A percentile compares a stretch with the other conserved stretches of the same genome.
Conservation (phyloP, 2,329 filamentous ascomycete genomes). For the Epichloe aotearoae region DNA sequence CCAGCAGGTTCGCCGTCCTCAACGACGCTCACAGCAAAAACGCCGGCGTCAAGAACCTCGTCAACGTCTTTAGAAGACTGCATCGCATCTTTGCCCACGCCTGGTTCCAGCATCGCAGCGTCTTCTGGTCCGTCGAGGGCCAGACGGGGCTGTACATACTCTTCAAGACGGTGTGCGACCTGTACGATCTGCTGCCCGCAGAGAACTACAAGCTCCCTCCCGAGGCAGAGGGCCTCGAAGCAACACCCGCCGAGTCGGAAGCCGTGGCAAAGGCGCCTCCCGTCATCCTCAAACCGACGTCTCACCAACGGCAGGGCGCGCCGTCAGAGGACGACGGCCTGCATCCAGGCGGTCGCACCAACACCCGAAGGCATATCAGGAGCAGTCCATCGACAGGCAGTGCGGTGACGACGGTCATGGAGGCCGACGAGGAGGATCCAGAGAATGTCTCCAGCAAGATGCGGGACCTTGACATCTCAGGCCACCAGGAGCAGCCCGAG, state of each 20-base stretch:
- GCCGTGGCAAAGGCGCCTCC: slow-evolving; percentile 22
- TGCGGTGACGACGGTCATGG: slow-evolving; percentile 67
- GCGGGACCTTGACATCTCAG: slow-evolving; percentile 32
- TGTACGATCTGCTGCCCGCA: slow-evolving; percentile 75
- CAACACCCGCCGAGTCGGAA: slow-evolving; percentile 28
- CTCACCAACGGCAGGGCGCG: slow-evolving; percentile 16
- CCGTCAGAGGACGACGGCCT: slow-evolving; percentile 35
- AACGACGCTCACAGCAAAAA: slow-evolving; percentile 45
- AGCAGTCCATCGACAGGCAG: slow-evolving; percentile 70
- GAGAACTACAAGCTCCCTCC: slow-evolving; percentile 94
- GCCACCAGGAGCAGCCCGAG: slow-evolving; percentile 30
- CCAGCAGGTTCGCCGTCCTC: slow-evolving; percentile 57
- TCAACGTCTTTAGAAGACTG: slow-evolving; percentile 87
- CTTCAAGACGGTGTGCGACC: slow-evolving; percentile 94
- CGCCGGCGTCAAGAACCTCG: slow-evolving; percentile 65
- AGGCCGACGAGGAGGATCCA: slow-evolving; percentile 64
- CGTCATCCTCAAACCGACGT: slow-evolving; percentile 23
- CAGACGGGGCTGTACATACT: slow-evolving; percentile 89
- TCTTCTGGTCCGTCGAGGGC: slow-evolving; percentile 89
- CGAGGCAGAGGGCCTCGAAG: slow-evolving; percentile 77
- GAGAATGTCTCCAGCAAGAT: slow-evolving; percentile 33
- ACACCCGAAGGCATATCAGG: slow-evolving; percentile 68
- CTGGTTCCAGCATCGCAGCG: slow-evolving; percentile 92
- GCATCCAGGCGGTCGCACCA: slow-evolving; percentile 45
- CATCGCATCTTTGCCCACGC: slow-evolving; percentile 97